These are phyloP conservation scores for Gossypium gossypioides DNA, from an alignment of 441 rosid species.

Conservation along the genomic window DNA sequence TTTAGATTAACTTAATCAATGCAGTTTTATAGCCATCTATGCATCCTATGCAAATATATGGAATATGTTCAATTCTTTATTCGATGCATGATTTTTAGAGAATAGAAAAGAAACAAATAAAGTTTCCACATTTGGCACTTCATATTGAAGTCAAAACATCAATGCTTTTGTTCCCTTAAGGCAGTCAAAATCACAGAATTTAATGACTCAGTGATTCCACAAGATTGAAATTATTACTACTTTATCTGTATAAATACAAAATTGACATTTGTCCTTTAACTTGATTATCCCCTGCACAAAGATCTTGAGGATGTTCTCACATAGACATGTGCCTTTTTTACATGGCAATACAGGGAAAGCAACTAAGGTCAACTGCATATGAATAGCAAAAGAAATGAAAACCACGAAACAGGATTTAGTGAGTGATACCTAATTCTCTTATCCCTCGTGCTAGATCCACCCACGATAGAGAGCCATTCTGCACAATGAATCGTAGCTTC, in stretches of 20 bases:
- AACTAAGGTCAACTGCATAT: not conserved
- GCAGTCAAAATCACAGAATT: not conserved
- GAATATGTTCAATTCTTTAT: constrained; percentile 1
- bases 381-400: not conserved
- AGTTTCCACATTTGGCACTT: constrained; percentile 1
- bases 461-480: constrained; percentile 97
- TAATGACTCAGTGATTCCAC: not conserved
- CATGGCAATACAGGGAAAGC: not conserved
- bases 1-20: not conserved
- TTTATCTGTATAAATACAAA: not conserved
- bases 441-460: constrained; percentile 98
- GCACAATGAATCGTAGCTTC: constrained; percentile 99
- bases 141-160: not conserved
- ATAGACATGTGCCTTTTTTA: not conserved
- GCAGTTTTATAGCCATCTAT: not conserved
- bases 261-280: constrained; percentile 1
- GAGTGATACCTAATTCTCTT: constrained; percentile 75
- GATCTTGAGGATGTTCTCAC: constrained; percentile 2
- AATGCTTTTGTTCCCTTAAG: too few species aligned
- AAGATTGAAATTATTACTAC: not conserved
- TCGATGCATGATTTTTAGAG: not conserved
- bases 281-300: not conserved
- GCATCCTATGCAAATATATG: not conserved
- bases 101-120: not conserved
- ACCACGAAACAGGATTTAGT: not conserved